Evolutionary conservation across 1,284 basidiomycete species (phyloP).

Genomic region (Cryptococcus hybrid): DNA sequence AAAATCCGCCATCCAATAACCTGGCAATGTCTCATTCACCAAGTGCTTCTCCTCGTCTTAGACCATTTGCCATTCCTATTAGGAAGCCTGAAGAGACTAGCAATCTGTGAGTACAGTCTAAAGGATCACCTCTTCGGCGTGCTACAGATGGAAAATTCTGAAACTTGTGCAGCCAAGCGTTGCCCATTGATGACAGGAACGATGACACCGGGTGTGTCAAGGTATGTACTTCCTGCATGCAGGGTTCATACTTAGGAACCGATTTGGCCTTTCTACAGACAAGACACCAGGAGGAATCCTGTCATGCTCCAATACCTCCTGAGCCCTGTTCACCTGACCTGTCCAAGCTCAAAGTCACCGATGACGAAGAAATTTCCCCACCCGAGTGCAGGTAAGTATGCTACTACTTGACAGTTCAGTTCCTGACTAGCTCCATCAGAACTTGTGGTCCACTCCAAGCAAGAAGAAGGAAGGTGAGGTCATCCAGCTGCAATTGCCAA

Average conservation of each 20-base stretch:
- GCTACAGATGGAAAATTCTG: no score
- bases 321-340: neutral
- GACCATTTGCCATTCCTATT: neutral
- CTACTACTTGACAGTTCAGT: neutral
- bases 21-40: neutral
- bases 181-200: no score
- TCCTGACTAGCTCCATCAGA: neutral
- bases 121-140: no score
- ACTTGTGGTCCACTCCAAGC: conserved; percentile 2
- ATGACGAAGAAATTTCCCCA: neutral
- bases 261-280: no score
- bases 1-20: no score
- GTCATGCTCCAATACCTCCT: no score
- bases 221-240: no score
- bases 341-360: neutral
- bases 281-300: no score
- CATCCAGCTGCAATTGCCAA: neutral
- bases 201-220: no score
- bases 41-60: neutral
- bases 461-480: conserved; percentile 9
- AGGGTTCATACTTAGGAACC: no score
- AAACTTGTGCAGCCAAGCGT: no score
- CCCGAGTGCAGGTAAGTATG: neutral
- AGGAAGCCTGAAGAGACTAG: neutral
- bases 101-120: no score